Evolutionary conservation across 2,329 filamentous ascomycete genomes (phyloP).

Genomic region (Hymenoscyphus repandus): DNA sequence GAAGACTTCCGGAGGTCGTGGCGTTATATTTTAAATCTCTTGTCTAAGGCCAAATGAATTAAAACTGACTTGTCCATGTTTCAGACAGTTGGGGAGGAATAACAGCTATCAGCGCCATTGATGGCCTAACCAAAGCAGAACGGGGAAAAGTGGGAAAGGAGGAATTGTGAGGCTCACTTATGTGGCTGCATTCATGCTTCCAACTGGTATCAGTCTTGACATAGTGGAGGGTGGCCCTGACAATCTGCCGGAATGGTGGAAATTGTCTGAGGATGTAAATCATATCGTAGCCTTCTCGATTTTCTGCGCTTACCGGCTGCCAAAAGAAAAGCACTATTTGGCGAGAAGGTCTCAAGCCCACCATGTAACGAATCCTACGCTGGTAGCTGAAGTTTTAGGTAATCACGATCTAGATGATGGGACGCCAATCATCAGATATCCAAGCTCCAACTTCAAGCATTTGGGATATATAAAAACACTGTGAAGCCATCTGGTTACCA

Average conservation of each 20-base stretch:
- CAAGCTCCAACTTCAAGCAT: not conserved
- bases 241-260: not conserved
- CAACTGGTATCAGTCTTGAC: not conserved
- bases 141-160: slow-evolving; percentile 32
- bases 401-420: no score
- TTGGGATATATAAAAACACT: not conserved
- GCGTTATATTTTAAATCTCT: no score
- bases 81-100: slow-evolving; percentile 37
- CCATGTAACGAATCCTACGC: no score
- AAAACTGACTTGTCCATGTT: no score
- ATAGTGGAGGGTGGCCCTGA: not conserved
- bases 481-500: not conserved
- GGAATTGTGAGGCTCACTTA: not conserved
- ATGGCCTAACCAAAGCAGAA: slow-evolving; percentile 34
- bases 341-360: not conserved
- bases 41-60: no score
- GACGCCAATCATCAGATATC: not conserved
- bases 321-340: not conserved
- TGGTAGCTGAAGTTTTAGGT: no score
- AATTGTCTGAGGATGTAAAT: not conserved
- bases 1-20: no score
- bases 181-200: not conserved
- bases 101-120: slow-evolving; percentile 30
- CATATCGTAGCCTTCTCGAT: not conserved
- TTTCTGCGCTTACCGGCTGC: not conserved